Evolutionary conservation across 495 filamentous ascomycete species (phyloP).

Genomic region (Talaromyces proteolyticus): DNA sequence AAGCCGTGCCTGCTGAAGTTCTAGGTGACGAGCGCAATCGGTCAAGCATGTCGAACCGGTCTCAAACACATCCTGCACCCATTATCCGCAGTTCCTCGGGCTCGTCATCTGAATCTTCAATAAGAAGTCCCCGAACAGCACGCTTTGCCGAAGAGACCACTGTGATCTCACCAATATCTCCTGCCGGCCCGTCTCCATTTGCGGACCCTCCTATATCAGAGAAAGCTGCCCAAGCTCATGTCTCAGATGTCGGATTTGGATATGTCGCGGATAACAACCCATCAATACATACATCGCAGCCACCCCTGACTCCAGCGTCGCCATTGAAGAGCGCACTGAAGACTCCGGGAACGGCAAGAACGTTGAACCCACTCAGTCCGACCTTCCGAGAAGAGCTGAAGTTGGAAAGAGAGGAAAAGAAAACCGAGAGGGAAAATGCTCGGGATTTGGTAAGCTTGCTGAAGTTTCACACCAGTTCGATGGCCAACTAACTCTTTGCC

Average conservation of each 20-base stretch:
- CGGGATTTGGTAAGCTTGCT: slow-evolving; percentile 68
- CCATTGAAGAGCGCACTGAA: slow-evolving; percentile 83
- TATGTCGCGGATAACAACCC: slow-evolving; percentile 63
- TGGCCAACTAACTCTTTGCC: background rate
- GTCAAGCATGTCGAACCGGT: slow-evolving; percentile 3
- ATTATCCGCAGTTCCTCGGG: slow-evolving; percentile 25
- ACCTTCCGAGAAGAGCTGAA: slow-evolving; percentile 83
- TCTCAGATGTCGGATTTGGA: slow-evolving; percentile 86
- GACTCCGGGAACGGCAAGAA: slow-evolving; percentile 71
- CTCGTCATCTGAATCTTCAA: slow-evolving; percentile 40
- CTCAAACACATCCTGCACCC: slow-evolving; percentile 1
- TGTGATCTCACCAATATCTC: slow-evolving; percentile 77
- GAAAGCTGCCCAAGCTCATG: slow-evolving; percentile 40
- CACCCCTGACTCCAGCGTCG: slow-evolving; percentile 59
- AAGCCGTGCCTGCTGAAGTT: background rate
- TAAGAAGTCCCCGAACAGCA: slow-evolving; percentile 74
- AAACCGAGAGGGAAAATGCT: slow-evolving; percentile 74
- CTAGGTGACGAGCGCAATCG: background rate
- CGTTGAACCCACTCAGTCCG: slow-evolving; percentile 67
- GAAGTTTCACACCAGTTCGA: background rate
- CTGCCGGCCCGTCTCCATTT: slow-evolving; percentile 56
- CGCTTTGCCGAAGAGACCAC: slow-evolving; percentile 89
- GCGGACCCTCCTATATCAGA: slow-evolving; percentile 51
- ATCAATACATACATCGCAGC: slow-evolving; percentile 40
- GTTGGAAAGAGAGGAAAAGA: slow-evolving; percentile 72